phyloP scores from a whole-genome alignment of 225 moss, liverwort and hornwort species.

The Anthoceros angustus region DNA sequence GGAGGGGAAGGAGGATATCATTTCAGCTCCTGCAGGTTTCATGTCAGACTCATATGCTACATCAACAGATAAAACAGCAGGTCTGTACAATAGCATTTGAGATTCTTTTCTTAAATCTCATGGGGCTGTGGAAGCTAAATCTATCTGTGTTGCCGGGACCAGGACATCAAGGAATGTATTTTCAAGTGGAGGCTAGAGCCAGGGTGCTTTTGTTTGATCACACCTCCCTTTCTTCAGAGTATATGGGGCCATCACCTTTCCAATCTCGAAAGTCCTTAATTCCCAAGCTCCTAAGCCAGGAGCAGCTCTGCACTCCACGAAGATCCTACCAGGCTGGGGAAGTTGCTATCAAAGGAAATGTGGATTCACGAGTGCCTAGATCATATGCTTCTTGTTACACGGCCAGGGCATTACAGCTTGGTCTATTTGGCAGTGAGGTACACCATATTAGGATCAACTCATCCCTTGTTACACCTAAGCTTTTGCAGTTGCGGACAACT shows the following conservation, averaged over 20 bases:
- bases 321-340: neutral
- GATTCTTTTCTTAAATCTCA: no score
- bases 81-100: neutral
- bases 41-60: slow-evolving; percentile 6
- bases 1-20: slow-evolving; percentile 53
- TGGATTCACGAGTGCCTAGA: neutral
- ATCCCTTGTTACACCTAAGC: neutral
- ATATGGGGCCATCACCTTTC: neutral
- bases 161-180: neutral
- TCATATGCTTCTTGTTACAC: neutral
- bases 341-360: neutral
- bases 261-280: neutral
- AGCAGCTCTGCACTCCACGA: neutral
- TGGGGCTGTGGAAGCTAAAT: neutral
- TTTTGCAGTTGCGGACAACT: neutral
- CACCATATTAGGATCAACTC: neutral
- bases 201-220: neutral
- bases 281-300: neutral
- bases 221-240: neutral
- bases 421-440: neutral
- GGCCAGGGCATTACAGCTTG: neutral
- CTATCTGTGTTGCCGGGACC: neutral
- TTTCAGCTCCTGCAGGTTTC: slow-evolving; percentile 75
- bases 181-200: neutral
- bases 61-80: slow-evolving; percentile 10